A percentile compares a stretch with the other conserved stretches of the same genome.
These are phyloP conservation scores for Pseudocercospora fijiensis DNA, from an alignment of 2,329 filamentous ascomycete species.

Conservation along the genomic window DNA sequence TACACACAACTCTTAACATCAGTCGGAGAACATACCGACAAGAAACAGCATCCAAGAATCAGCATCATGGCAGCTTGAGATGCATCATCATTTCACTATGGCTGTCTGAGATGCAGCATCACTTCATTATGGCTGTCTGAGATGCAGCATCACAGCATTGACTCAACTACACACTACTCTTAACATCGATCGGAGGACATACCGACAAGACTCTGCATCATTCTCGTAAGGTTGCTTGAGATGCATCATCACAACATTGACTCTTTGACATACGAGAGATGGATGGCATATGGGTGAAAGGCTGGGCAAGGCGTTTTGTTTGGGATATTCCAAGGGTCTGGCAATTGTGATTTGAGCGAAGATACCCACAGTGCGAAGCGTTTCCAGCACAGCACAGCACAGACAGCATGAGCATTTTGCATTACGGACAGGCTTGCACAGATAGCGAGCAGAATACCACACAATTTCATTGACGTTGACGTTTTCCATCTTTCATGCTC, in stretches of 20 bases:
- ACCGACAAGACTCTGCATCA: too few relatives aligned
- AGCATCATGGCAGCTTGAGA: too few relatives aligned
- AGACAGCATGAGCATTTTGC: background rate
- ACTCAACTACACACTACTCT: background rate
- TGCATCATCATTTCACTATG: too few relatives aligned
- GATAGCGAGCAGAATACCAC: background rate
- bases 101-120: too few relatives aligned
- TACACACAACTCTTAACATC: too few relatives aligned
- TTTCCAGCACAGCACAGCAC: background rate
- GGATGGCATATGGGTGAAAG: background rate
- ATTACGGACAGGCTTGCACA: background rate
- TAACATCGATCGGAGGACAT: too few relatives aligned
- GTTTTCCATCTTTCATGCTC: background rate
- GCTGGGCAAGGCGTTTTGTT: background rate
- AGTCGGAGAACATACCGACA: too few relatives aligned
- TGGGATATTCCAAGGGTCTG: background rate
- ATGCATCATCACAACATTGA: background rate
- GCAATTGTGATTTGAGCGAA: background rate
- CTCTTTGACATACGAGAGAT: background rate
- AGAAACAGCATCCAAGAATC: too few relatives aligned
- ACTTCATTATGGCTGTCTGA: too few relatives aligned
- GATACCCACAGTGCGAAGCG: background rate
- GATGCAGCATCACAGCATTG: background rate
- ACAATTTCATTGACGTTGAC: background rate
- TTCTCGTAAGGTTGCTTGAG: too few relatives aligned